Conservation (phyloP, 148 eudicot genomes). For the Persicaria tinctoria region DNA sequence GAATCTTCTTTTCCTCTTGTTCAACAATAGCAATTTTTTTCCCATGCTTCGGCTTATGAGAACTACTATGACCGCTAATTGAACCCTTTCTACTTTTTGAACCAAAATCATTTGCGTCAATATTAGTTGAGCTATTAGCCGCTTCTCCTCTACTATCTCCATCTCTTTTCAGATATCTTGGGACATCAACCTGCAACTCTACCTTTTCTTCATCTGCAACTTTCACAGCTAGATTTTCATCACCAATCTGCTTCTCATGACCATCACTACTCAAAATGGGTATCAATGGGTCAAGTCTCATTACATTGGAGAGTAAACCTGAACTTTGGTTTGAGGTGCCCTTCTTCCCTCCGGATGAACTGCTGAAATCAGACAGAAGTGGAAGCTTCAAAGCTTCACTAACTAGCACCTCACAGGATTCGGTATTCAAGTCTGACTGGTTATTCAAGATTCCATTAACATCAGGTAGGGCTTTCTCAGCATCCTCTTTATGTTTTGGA, state of each 20-base stretch:
- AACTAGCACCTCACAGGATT: slow-evolving; percentile 58
- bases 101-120: slow-evolving; percentile 18
- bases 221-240: slow-evolving; percentile 25
- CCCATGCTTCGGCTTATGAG: slow-evolving; percentile 21
- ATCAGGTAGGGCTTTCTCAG: slow-evolving; percentile 21
- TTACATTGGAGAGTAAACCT: slow-evolving; percentile 12
- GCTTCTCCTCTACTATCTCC: slow-evolving; percentile 22
- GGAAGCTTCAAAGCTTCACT: slow-evolving; percentile 73
- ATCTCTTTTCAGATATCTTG: slow-evolving; percentile 20
- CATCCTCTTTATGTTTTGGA: slow-evolving; percentile 29
- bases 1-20: slow-evolving; percentile 24
- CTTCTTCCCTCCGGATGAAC: slow-evolving; percentile 14
- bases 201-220: slow-evolving; percentile 19
- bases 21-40: slow-evolving; percentile 24
- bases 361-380: slow-evolving; percentile 42
- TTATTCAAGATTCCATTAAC: slow-evolving; percentile 21
- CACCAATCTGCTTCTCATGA: slow-evolving; percentile 35
- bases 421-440: slow-evolving; percentile 41
- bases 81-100: slow-evolving; percentile 26
- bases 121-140: slow-evolving; percentile 21
- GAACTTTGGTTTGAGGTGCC: slow-evolving; percentile 24
- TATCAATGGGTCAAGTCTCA: slow-evolving; percentile 22
- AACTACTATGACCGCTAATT: slow-evolving; percentile 23
- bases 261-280: slow-evolving; percentile 21
- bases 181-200: slow-evolving; percentile 15